Evolutionary conservation across 768 basidiomycete genomes (phyloP), one percentile per base, ranked within the genome.

Genomic region (Leccinum aurantiacum): DNA sequence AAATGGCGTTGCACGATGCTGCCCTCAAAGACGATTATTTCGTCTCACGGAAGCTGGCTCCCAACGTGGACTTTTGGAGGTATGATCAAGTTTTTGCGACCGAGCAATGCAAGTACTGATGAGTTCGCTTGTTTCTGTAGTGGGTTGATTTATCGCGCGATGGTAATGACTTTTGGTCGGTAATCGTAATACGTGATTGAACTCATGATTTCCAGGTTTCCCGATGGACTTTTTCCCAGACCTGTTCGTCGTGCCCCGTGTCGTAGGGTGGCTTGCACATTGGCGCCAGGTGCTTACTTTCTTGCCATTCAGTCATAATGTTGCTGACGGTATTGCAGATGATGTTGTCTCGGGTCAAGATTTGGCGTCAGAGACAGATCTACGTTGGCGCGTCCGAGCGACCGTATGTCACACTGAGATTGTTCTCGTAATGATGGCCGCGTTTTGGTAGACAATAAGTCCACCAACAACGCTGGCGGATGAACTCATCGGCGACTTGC

Each of bases 151-250:
- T 95, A 95, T 73, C 89, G 91, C 53, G 91, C 91, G 24, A 94
- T 94, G 92, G 92, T 91, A 91, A 63, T 63, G 80, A 67, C 47
- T 62, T 60, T 46, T 33, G 14, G 14, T 24, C 33, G 55, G 37
- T 31, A 10, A 44, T 13, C 13, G 46, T 47, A 19, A 52, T 52
- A 31, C 14, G 33, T 22, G 33, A 24, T 7, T 10, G 27, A 44
- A 44, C 55, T 64, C 37, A 60, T 63, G 31, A 47, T 33, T 27
- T 24, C 50, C 52, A 91, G 91, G 93, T 48, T 95, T 95, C 82
- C 94, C 94, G 2, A 81, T 91, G 64, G 94, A 96, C 76, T 95
- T 91, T 74, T 95, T 95, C 85, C 93, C 94, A 0, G 93, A 96
- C 22, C 77, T 96, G 33, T 96, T 96, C 69, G 93, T 88, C 19